Evolutionary conservation across 768 basidiomycete species (phyloP).

Genomic region (Coprinellus micaceus): DNA sequence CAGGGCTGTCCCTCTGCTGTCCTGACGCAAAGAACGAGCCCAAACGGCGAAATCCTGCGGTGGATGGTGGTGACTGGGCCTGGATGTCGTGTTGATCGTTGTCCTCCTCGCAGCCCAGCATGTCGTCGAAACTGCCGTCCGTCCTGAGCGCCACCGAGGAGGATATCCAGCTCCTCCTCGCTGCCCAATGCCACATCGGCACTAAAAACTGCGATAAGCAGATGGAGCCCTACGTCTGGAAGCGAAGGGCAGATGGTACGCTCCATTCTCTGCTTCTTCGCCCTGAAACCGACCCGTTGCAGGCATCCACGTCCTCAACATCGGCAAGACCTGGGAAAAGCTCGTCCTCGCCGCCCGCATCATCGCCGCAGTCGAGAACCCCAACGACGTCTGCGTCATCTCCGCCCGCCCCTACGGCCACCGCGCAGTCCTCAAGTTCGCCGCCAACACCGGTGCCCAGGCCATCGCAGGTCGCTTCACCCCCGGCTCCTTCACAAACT

Average conservation of each 20-base stretch:
- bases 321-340: conserved; percentile 99
- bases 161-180: conserved; percentile 92
- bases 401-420: conserved; percentile 98
- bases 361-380: conserved; percentile 97
- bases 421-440: conserved; percentile 98
- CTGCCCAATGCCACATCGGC: conserved; percentile 95
- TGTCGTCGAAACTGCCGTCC: conserved; percentile 91
- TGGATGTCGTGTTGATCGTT: conserved; percentile 34
- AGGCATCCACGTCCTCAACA: conserved; percentile 97
- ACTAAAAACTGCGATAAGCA: conserved; percentile 99
- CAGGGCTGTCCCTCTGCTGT: conserved; percentile 12
- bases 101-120: conserved; percentile 28
- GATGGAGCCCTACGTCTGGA: conserved; percentile 98
- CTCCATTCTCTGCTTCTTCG: conserved; percentile 9
- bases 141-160: conserved; percentile 93
- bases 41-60: conserved; percentile 30
- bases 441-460: conserved; percentile 96
- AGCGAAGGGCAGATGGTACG: conserved; percentile 91
- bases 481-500: conserved; percentile 98
- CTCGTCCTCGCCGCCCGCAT: conserved; percentile 96
- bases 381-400: conserved; percentile 96
- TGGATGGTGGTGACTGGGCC: conserved; percentile 35
- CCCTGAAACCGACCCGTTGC: conserved; percentile 16
- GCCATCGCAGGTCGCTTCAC: conserved; percentile 99
- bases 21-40: conserved; percentile 27